Evolutionary conservation across 768 basidiomycete species (phyloP).

Genomic region (Leccinum barrowsii): DNA sequence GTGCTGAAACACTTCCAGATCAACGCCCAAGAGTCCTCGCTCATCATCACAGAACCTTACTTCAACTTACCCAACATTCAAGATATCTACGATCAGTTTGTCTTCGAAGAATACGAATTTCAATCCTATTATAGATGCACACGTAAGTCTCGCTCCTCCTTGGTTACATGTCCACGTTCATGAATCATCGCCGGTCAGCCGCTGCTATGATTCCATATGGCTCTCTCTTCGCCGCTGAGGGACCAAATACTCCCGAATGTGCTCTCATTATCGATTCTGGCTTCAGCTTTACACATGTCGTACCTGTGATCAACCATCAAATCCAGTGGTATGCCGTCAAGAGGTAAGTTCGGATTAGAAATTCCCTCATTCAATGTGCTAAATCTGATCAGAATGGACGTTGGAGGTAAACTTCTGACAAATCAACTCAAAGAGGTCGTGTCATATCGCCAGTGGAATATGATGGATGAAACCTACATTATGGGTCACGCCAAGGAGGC

Average conservation of each 20-base stretch:
- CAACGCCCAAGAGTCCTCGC: conserved; percentile 64
- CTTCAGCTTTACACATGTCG: conserved; percentile 91
- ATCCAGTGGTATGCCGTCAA: conserved; percentile 81
- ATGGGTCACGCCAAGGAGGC: conserved; percentile 90
- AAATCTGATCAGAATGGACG: conserved; percentile 66
- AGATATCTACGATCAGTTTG: conserved; percentile 90
- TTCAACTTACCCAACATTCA: conserved; percentile 92
- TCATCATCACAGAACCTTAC: conserved; percentile 91
- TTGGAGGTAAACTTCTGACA: conserved; percentile 92
- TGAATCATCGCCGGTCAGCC: conserved; percentile 43
- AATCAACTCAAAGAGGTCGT: conserved; percentile 93
- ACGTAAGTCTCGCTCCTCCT: conserved; percentile 49
- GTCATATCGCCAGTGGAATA: conserved; percentile 95
- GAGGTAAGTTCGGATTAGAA: conserved; percentile 46
- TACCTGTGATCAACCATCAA: conserved; percentile 73
- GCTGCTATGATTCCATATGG: conserved; percentile 79
- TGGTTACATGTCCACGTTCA: conserved; percentile 22
- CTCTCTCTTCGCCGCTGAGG: conserved; percentile 53
- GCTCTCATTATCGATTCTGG: conserved; percentile 83
- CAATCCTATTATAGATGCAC: conserved; percentile 75
- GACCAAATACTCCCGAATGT: conserved; percentile 66
- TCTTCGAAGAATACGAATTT: conserved; percentile 97
- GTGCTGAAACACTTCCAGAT: conserved; percentile 43
- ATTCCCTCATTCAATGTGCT: conserved; percentile 13
- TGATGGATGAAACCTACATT: conserved; percentile 96